phyloP scores from a whole-genome alignment of 2,329 filamentous ascomycete genomes.

The Ophiognomonia clavigignenti-juglandacearum region DNA sequence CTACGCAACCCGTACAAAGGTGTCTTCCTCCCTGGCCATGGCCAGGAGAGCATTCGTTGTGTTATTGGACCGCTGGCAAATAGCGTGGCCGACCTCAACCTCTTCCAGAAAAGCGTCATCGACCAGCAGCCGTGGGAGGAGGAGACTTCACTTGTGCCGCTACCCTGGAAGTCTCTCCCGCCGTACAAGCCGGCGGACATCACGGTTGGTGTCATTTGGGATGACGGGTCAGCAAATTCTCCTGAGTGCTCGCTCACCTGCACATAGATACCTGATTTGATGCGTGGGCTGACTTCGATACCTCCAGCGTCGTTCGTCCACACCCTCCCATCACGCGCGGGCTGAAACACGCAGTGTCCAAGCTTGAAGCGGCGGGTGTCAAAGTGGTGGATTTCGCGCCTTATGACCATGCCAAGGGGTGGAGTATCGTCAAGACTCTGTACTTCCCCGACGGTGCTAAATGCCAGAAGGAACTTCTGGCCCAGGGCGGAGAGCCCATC shows the following conservation, averaged over 20 bases:
- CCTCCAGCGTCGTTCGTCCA: constrained; percentile 17
- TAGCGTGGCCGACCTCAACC: constrained; percentile 28
- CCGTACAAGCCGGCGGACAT: constrained; percentile 9
- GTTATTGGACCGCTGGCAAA: constrained; percentile 16
- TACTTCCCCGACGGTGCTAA: constrained; percentile 24
- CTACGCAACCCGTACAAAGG: constrained; percentile 25
- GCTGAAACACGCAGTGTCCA: constrained; percentile 15
- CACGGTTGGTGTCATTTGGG: constrained; percentile 19
- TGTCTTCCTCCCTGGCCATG: constrained; percentile 23
- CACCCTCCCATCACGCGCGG: constrained; percentile 22
- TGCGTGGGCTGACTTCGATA: neutral
- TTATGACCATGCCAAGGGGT: constrained; percentile 19
- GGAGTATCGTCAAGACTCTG: constrained; percentile 17
- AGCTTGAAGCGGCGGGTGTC: constrained; percentile 18
- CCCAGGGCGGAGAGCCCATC: constrained; percentile 23
- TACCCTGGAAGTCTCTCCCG: constrained; percentile 32
- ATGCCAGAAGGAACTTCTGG: constrained; percentile 14
- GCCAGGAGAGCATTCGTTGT: constrained; percentile 32
- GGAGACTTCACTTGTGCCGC: constrained; percentile 33
- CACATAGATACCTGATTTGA: no score
- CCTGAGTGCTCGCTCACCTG: no score
- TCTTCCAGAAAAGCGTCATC: constrained; percentile 33
- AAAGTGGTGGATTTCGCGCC: constrained; percentile 22
- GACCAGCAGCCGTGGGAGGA: constrained; percentile 35
- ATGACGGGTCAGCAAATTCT: constrained; percentile 19